Evolutionary conservation across 106 monocot genomes (phyloP), one percentile per base, ranked within the genome.

Genomic region (Dioscorea alata): DNA sequence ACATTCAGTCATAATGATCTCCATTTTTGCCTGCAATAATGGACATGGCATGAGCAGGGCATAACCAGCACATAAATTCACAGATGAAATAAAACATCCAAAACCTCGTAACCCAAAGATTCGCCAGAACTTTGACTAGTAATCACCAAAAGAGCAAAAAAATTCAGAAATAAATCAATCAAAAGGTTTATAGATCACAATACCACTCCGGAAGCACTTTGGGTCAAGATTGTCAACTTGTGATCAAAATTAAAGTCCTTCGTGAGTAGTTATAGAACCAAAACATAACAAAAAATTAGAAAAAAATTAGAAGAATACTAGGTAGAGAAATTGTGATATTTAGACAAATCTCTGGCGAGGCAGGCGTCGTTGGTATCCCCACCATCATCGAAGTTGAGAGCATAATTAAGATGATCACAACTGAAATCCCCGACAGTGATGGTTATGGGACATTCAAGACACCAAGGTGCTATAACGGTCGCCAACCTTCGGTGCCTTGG

Each of bases 191-290:
- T 6, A 59, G 16, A 20, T 20, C 59, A 59, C 21, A 53, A 34
- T 85, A 90, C 89, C 89, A 90, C 74, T 71, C 89, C 89, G 19
- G 85, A 75, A 10, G 74, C 69, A 32, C 82, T 83, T 61, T 22
- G 21, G 66, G 83, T 83, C 49, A 85, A 85, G 72, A 90, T 70
- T 12, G 77, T 80, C 33, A 90, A 65, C 71, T 90, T 90, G 71
- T 90, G 89, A 59, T 90, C 89, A 23, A 67, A 78, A 61, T 13
- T 80, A 66, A 85, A 90, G 80, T 86, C 89, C 83, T 63, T 90
- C 8, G 68, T 80, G 50, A 90, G 79, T 61, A 90, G 82, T 85
- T 90, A 85, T 90, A 64, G 62, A 83, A 19, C 59, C 49, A 56
- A 21, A 66, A 69, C 16, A 18, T 8, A 56, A 8, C 24, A 54